A percentile compares a stretch with the other conserved stretches of the same genome.
phyloP scores from a whole-genome alignment of 1,284 basidiomycete species.

The Cutaneotrichosporon mucoides region DNA sequence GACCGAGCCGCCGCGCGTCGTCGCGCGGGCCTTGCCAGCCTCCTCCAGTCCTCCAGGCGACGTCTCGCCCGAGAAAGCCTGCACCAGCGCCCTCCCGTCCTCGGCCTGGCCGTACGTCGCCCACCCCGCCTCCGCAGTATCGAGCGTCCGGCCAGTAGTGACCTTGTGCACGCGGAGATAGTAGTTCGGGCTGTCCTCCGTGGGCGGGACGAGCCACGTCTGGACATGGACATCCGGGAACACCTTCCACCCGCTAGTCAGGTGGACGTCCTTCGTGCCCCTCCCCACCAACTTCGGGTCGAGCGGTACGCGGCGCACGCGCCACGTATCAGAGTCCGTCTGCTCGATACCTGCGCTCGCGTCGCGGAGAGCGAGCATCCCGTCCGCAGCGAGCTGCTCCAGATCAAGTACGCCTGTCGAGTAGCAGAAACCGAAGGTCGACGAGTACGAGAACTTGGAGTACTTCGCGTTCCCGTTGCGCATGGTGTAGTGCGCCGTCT shows the following conservation, averaged over 20 bases:
- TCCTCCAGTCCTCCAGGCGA: slow-evolving; percentile 38
- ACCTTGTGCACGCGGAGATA: slow-evolving; percentile 66
- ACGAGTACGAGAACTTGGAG: slow-evolving; percentile 68
- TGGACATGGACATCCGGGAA: slow-evolving; percentile 69
- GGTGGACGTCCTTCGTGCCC: slow-evolving; percentile 52
- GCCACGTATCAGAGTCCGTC: slow-evolving; percentile 56
- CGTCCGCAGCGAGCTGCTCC: slow-evolving; percentile 67
- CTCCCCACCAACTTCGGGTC: slow-evolving; percentile 59
- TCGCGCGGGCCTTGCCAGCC: slow-evolving; percentile 53
- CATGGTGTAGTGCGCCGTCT: slow-evolving; percentile 71
- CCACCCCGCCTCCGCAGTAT: slow-evolving; percentile 65
- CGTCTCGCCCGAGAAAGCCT: slow-evolving; percentile 40
- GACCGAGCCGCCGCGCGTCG: slow-evolving; percentile 60
- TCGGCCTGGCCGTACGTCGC: slow-evolving; percentile 65
- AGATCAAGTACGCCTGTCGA: slow-evolving; percentile 64
- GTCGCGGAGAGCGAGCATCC: slow-evolving; percentile 64
- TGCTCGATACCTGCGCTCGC: slow-evolving; percentile 47
- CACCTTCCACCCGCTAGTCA: slow-evolving; percentile 67
- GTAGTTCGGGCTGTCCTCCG: slow-evolving; percentile 58
- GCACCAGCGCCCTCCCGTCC: slow-evolving; percentile 59
- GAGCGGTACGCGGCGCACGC: slow-evolving; percentile 60
- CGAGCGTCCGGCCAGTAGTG: slow-evolving; percentile 54
- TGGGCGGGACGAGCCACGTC: slow-evolving; percentile 68
- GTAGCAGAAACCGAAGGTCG: slow-evolving; percentile 70
- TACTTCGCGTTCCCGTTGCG: slow-evolving; percentile 74